Evolutionary conservation across 2,329 filamentous ascomycete species (phyloP).

Genomic region (Ambrosiella beaveri): DNA sequence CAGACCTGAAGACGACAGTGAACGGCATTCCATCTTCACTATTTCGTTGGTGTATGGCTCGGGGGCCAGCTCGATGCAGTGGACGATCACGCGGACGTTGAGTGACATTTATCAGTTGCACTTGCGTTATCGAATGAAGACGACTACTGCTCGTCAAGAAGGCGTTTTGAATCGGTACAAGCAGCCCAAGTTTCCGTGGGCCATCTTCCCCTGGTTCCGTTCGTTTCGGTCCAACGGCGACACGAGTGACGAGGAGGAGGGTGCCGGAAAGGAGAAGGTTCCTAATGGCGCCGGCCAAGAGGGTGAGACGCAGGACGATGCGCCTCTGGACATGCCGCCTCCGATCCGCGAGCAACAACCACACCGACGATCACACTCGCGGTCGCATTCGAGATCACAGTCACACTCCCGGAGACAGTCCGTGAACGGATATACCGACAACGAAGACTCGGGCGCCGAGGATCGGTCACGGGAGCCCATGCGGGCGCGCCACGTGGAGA

Average conservation of each 20-base stretch:
- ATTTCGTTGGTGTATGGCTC: slow-evolving; percentile 94
- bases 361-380: neutral
- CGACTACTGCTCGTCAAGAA: slow-evolving; percentile 36
- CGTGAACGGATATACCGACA: slow-evolving; percentile 22
- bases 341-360: slow-evolving; percentile 9
- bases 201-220: slow-evolving; percentile 76
- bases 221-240: slow-evolving; percentile 65
- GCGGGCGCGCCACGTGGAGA: slow-evolving; percentile 52
- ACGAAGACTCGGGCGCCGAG: slow-evolving; percentile 26
- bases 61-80: slow-evolving; percentile 89
- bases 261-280: neutral
- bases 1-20: slow-evolving; percentile 43
- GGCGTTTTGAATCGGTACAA: slow-evolving; percentile 38
- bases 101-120: slow-evolving; percentile 86
- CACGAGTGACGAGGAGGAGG: slow-evolving; percentile 49
- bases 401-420: slow-evolving; percentile 9
- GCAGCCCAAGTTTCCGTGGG: slow-evolving; percentile 77
- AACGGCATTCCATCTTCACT: slow-evolving; percentile 69
- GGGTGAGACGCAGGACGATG: slow-evolving; percentile 19
- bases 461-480: slow-evolving; percentile 22
- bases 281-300: neutral
- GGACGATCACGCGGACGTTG: slow-evolving; percentile 76
- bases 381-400: neutral
- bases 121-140: slow-evolving; percentile 77
- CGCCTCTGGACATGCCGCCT: slow-evolving; percentile 18